Evolutionary conservation across 1,139 yeast species (phyloP).

Genomic region (Candida sp.): DNA sequence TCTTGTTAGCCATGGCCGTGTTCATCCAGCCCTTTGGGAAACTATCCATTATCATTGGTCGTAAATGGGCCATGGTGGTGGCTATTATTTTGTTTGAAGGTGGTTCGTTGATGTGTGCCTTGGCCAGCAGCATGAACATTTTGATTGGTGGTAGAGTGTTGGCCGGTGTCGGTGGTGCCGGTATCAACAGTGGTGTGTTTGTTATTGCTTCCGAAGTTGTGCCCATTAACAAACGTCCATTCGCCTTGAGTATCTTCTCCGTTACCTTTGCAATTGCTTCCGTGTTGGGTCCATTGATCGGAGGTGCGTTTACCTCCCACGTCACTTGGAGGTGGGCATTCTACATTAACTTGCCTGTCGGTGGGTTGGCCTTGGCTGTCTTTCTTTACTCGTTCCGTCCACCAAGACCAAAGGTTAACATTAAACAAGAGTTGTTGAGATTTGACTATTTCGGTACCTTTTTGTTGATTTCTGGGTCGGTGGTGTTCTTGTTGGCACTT

Average conservation of each 20-base stretch:
- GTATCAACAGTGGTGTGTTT: slow-evolving; percentile 30
- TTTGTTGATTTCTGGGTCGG: slow-evolving; percentile 45
- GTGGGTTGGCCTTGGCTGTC: slow-evolving; percentile 32
- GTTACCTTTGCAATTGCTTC: slow-evolving; percentile 44
- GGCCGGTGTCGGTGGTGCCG: slow-evolving; percentile 40
- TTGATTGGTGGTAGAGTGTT: slow-evolving; percentile 43
- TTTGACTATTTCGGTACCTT: slow-evolving; percentile 57
- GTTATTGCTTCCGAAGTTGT: slow-evolving; percentile 33
- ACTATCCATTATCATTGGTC: slow-evolving; percentile 49
- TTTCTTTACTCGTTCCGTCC: slow-evolving; percentile 35
- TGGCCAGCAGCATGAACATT: slow-evolving; percentile 35
- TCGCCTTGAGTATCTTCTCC: slow-evolving; percentile 48
- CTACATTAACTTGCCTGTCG: slow-evolving; percentile 54
- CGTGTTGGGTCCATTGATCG: slow-evolving; percentile 59
- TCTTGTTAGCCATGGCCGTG: slow-evolving; percentile 46
- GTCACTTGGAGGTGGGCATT: slow-evolving; percentile 81
- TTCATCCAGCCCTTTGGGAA: slow-evolving; percentile 44
- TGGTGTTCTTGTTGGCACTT: slow-evolving; percentile 45
- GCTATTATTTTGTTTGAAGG: slow-evolving; percentile 39
- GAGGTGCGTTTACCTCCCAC: slow-evolving; percentile 52
- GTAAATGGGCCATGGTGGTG: slow-evolving; percentile 41
- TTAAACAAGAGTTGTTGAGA: slow-evolving; percentile 33
- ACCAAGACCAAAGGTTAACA: slow-evolving; percentile 28
- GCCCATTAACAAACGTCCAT: slow-evolving; percentile 31
- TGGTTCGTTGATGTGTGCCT: slow-evolving; percentile 44